Evolutionary conservation across 192 early-diverging fungal species (phyloP), one percentile per base, ranked within the genome.

Genomic region (Mortierella claussenii): DNA sequence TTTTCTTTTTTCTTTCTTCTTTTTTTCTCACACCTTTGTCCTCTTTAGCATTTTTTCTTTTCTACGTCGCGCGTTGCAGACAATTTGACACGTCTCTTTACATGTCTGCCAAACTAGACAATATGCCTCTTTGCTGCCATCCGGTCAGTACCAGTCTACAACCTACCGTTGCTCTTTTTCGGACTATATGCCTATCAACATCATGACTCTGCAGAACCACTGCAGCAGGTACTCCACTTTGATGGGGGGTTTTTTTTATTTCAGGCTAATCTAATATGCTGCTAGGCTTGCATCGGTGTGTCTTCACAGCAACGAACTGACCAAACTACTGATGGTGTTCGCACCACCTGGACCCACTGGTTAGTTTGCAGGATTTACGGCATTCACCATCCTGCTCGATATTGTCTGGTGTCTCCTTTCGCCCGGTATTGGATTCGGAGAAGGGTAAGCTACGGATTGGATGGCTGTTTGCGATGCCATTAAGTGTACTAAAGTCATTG

Each of bases 141-240:
- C 68, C 60, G 82, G 7, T 63, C 60, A 20, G 78, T 80, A 33
- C 85, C 85, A 3, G 74, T 52, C 31, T 86, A 86, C 65, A 86
- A 86, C 37, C 75, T 82, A 7, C 82, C 85, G 15, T 63, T 86
- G 30, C 81, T 84, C 42, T 79, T 86, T 46, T 86, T 84, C 62
- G 85, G 82, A 6, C 78, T 84, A 45, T 86, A 83, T 58, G 80
- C 85, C 9, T 83, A 78, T 26, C 67, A 86, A 36, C 74, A 79
- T 63, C 80, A 80, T 47, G 85, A 86, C 30, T 83, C 84, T 11
- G 78, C 79, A 33, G 74, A 76, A 26, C 85, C 85, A 20, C 74
- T 86, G 31, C 83, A 86, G 51, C 80, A 76, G 40, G 85, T 86
- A 81, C 2, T 33, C 20, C 12, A 32, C 24, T 30, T 60, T 1